These are phyloP conservation scores for Pichia cabralensis DNA, from an alignment of 805 yeast genomes.

Conservation along the genomic window DNA sequence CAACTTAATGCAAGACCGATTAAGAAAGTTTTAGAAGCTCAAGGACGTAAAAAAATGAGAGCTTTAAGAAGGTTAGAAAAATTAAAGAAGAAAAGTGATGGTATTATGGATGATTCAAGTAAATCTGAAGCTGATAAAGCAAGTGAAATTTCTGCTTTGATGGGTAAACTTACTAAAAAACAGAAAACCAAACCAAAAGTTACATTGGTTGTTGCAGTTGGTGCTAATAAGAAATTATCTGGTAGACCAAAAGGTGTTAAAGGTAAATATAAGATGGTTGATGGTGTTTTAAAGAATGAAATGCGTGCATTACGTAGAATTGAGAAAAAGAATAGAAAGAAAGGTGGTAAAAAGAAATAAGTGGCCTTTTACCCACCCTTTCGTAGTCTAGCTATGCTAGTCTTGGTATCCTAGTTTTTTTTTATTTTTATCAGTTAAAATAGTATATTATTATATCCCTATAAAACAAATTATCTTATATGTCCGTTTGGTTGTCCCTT, in stretches of 20 bases:
- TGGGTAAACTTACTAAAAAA: constrained; percentile 71
- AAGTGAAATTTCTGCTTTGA: constrained; percentile 78
- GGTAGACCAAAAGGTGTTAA: constrained; percentile 97
- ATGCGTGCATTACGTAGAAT: constrained; percentile 87
- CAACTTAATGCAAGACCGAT: constrained; percentile 95
- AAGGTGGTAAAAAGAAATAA: constrained; percentile 4
- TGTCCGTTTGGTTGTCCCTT: too few relatives aligned
- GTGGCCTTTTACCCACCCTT: too few relatives aligned
- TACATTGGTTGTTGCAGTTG: constrained; percentile 80
- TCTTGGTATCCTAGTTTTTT: too few relatives aligned
- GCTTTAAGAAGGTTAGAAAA: constrained; percentile 80
- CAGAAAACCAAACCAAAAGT: constrained; percentile 66
- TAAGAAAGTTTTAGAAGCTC: constrained; percentile 96
- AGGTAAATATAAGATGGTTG: constrained; percentile 99
- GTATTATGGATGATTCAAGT: constrained; percentile 77
- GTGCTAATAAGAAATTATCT: constrained; percentile 71
- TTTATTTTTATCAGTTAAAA: too few relatives aligned
- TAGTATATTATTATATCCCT: too few relatives aligned
- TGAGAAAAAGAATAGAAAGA: constrained; percentile 71
- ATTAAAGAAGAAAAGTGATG: constrained; percentile 84
- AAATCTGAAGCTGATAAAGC: constrained; percentile 92
- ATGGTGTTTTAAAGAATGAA: constrained; percentile 96
- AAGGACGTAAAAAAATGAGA: constrained; percentile 92
- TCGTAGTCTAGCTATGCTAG: too few relatives aligned
- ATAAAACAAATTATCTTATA: too few relatives aligned